Evolutionary conservation across 2,329 filamentous ascomycete genomes (phyloP).

Genomic region (Cyphellophora europaea): DNA sequence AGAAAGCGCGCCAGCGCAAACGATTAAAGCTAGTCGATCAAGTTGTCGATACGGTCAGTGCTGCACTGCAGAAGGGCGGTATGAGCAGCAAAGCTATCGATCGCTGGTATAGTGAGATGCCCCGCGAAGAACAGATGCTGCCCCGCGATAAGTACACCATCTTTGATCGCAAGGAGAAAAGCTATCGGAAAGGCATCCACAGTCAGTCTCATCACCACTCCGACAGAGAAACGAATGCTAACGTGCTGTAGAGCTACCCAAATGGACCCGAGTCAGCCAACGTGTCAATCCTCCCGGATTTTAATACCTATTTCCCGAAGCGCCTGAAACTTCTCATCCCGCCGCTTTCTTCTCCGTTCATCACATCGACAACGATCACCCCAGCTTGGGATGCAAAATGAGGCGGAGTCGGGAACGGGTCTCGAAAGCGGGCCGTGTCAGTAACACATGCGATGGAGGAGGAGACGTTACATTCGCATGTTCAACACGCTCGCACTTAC

Average conservation of each 20-base stretch:
- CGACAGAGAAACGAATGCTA: conserved; percentile 2
- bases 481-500: too few species aligned
- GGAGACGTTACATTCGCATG: too few species aligned
- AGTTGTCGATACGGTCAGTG: conserved; percentile 75
- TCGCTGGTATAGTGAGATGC: conserved; percentile 93
- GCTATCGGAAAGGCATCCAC: conserved; percentile 93
- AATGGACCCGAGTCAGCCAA: conserved; percentile 95
- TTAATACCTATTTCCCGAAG: too few species aligned
- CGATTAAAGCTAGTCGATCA: conserved; percentile 77
- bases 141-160: conserved; percentile 96
- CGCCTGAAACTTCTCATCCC: too few species aligned
- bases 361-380: too few species aligned
- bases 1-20: conserved; percentile 78
- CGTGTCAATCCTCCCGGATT: conserved; percentile 91
- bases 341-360: too few species aligned
- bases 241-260: conserved; percentile 56
- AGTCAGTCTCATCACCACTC: conserved; percentile 55
- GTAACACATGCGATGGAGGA: too few species aligned
- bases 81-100: conserved; percentile 67
- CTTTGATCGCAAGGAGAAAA: conserved; percentile 92
- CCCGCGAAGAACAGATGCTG: conserved; percentile 88
- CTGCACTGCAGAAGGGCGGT: conserved; percentile 64
- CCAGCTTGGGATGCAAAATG: too few species aligned
- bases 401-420: too few species aligned
- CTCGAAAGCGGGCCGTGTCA: too few species aligned